phyloP scores from a whole-genome alignment of 306 rosid species.

The Psophocarpus tetragonolobus region DNA sequence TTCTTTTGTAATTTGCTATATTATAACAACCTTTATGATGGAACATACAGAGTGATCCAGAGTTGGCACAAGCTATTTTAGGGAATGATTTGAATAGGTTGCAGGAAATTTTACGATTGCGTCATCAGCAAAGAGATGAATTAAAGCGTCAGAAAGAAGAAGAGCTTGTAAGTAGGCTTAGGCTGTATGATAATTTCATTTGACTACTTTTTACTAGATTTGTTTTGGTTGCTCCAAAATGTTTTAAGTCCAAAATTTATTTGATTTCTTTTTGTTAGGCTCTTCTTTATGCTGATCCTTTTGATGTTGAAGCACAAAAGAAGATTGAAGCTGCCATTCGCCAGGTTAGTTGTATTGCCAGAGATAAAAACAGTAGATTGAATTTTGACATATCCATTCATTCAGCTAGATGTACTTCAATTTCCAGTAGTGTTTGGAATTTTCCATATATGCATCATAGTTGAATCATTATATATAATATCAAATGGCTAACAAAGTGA shows the following conservation, averaged over 20 bases:
- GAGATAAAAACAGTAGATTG: background rate
- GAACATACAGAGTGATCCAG: constrained; percentile 75
- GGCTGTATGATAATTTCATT: constrained; percentile 9
- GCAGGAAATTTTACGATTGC: constrained; percentile 72
- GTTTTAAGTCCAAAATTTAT: constrained; percentile 20
- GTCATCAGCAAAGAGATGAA: constrained; percentile 63
- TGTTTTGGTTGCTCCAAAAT: too few species aligned
- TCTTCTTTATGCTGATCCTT: constrained; percentile 93
- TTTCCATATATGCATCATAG: background rate
- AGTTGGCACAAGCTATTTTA: constrained; percentile 80
- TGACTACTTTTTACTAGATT: too few species aligned
- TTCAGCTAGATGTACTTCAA: background rate
- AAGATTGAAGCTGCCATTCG: constrained; percentile 98
- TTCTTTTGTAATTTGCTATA: background rate
- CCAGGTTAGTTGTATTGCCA: constrained; percentile 57
- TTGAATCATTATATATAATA: too few species aligned
- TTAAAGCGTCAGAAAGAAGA: constrained; percentile 70
- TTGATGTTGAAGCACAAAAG: constrained; percentile 96
- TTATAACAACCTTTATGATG: constrained; percentile 28
- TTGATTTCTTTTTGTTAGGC: constrained; percentile 52
- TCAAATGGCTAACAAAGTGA: too few species aligned
- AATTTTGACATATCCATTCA: background rate
- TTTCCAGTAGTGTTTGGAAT: background rate
- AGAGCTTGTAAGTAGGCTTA: constrained; percentile 70
- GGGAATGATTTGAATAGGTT: constrained; percentile 76